Evolutionary conservation across 106 monocot species (phyloP), one percentile per base, ranked within the genome.

Genomic region (Iris macrosiphon): DNA sequence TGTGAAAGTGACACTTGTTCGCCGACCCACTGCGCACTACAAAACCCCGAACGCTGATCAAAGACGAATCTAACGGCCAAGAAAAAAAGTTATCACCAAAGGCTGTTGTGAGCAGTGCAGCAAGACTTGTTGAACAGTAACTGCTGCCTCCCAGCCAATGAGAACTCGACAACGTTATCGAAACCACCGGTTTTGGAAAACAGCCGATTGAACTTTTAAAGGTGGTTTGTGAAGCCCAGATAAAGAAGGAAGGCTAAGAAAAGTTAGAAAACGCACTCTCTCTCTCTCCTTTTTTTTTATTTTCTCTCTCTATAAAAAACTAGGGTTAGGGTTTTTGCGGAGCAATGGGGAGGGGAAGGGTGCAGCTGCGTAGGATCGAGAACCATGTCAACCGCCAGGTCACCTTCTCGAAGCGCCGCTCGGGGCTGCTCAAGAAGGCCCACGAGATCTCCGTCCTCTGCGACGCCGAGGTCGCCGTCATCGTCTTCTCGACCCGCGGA

Each of bases 381-480:
- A 84, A 84, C 71, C 79, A 70, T 65, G 68, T 79, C 48, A 84
- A 72, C 46, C 62, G 85, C 29, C 85, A 85, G 59, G 79, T 85
- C 16, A 85, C 85, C 28, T 85, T 85, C 61, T 85, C 85, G 26
- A 84, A 84, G 71, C 55, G 84, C 9, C 34, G 84, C 38, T 79
- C 75, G 19, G 84, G 84, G 28, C 40, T 84, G 58, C 54, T 84
- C 24, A 84, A 84, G 71, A 84, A 84, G 45, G 84, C 84, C 6
- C 75, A 75, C 55, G 84, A 84, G 67, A 79, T 84, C 67, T 84
- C 84, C 18, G 75, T 85, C 37, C 79, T 85, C 42, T 85, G 85
- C 68, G 85, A 85, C 6, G 85, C 79, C 26, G 79, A 85, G 44
- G 79, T 85, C 32, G 85, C 75, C 12, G 72, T 76, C 53, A 70